Conservation (phyloP, 768 basidiomycete genomes). For the Trametes villosa region DNA sequence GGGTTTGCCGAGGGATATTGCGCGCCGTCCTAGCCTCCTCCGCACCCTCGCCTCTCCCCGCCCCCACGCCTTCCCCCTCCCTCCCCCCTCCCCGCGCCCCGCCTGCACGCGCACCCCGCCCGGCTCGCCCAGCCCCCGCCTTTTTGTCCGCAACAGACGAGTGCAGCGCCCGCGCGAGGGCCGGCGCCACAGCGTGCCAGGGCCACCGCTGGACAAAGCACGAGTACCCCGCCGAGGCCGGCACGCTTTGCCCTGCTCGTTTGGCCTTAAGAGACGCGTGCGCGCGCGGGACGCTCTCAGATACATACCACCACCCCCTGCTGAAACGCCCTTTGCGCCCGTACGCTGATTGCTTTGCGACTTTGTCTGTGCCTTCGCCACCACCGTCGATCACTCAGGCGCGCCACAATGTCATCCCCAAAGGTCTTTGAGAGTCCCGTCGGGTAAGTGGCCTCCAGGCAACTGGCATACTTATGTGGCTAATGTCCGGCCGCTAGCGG, state of each 20-base stretch:
- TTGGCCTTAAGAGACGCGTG: slow-evolving; percentile 1
- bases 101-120: neutral
- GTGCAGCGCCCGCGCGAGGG: neutral
- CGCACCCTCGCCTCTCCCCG: neutral
- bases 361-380: no score
- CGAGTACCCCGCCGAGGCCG: neutral
- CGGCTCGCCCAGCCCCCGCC: neutral
- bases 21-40: slow-evolving; percentile 9
- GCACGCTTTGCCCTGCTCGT: neutral
- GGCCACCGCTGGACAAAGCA: slow-evolving; percentile 6
- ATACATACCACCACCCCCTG: neutral
- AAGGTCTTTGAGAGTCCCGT: slow-evolving; percentile 10
- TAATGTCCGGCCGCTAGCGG: neutral
- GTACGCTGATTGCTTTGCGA: neutral
- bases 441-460: neutral
- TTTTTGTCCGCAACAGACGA: slow-evolving; percentile 1
- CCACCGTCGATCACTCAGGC: neutral
- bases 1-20: slow-evolving; percentile 12
- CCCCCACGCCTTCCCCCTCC: slow-evolving; percentile 1
- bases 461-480: neutral
- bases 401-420: neutral
- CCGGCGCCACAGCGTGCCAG: slow-evolving; percentile 5
- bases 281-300: neutral
- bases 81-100: neutral
- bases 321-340: neutral